Evolutionary conservation across 805 yeast genomes (phyloP), one percentile per base, ranked within the genome.

Genomic region (Kuraishia cidri): DNA sequence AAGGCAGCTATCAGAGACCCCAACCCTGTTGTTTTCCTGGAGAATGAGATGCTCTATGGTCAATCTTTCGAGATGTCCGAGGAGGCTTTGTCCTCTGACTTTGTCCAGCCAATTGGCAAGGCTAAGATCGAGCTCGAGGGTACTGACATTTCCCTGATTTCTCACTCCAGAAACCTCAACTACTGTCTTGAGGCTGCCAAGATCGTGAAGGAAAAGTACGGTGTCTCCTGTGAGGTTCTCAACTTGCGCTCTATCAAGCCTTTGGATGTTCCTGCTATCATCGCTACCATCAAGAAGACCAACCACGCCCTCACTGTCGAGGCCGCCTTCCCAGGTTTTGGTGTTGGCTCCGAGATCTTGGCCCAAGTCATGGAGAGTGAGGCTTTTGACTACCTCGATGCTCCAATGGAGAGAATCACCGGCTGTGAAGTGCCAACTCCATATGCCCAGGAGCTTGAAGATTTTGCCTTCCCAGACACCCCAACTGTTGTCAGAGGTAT

Each of bases 371-470:
- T 92, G 96, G 99, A 92, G 69, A 77, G 94, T 37, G 97, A 88
- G 64, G 97, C 95, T 34, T 92, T 92, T 47, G 98, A 92, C 65
- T 85, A 87, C 75, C 75, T 92, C 56, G 99, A 92, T 64, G 94
- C 97, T 40, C 99, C 99, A 49, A 85, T 92, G 46, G 94, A 81
- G 69, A 86, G 99, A 73, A 90, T 88, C 52, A 92, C 98, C 38
- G 98, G 98, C 62, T 94, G 97, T 57, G 99, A 92, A 69, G 97
- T 88, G 21, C 99, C 99, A 62, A 92, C 98, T 47, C 99, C 99
- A 44, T 92, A 92, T 58, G 95, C 96, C 49, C 75, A 78, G 62
- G 88, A 81, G 66, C 75, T 92, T 58, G 99, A 92, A 76, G 94
- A 83, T 67, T 84, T 92, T 57, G 96, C 97, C 36, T 92, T 92